Base-by-base conservation (phyloP, 2,329 filamentous ascomycete genomes). In the Graphilbum fragrans region DNA sequence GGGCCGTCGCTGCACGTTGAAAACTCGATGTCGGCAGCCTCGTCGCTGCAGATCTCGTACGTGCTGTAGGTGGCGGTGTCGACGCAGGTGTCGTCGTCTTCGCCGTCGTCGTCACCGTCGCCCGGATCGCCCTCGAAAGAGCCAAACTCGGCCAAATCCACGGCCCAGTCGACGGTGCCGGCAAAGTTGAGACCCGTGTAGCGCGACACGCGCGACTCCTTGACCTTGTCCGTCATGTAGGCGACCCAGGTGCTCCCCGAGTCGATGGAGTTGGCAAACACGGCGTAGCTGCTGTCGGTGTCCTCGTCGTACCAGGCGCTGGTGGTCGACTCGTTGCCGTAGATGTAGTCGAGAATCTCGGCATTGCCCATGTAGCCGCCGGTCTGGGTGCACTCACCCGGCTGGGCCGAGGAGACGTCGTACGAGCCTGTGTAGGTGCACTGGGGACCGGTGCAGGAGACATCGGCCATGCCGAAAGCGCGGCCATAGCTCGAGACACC, bases 311-410 rank as follows among this genome's bases (percentile, higher is more conserved):
- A 29, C 19, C 21, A 48, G 21, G 29, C 18, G 21, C 17, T 22
- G 12, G 7, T 11, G 9, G 16, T 16, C 5, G n/a, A 20, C 31
- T 14, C 6, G 31, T 33, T 33, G 31, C 12, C 23, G 37, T 43
- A 20, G 11, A 45, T 35, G 19, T 44, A 40, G 4, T 36, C 39
- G 14, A 33, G 16, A 36, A 66, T 62, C 50, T 66, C 63, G 4
- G 57, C 55, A 37, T 63, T 50, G 4, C 60, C 50, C 6, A 66
- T 55, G 41, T 64, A 64, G 2, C 63, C 63, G 1, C 43, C 47
- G 0, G 57, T 61, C 5, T 41, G 44, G 1, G 63, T 67, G 45
- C 62, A 67, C 2, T 21, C 18, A 3, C 60, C 64, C 4, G 44
- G 38, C 4, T 40, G 31, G 0, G 60, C 61, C 3, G 49, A 38